A percentile compares a stretch with the other conserved stretches of the same genome.
Conservation (phyloP, 2,329 filamentous ascomycete genomes). For the Neofusicoccum sp. region DNA sequence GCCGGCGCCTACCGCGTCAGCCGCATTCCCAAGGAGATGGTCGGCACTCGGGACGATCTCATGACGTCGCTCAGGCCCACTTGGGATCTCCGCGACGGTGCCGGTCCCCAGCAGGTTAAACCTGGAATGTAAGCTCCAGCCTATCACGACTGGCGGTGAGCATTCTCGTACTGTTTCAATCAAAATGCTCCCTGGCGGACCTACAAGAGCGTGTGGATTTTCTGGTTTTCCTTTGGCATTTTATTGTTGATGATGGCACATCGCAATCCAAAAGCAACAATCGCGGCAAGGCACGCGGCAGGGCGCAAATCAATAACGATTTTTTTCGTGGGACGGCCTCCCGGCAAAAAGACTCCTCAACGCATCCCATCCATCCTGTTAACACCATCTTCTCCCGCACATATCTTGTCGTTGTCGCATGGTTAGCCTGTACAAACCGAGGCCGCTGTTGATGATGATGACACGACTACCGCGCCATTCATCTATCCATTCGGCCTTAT, state of each 20-base stretch:
- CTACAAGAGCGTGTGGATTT: not conserved
- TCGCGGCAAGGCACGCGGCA: slow-evolving; percentile 2
- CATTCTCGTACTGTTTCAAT: not conserved
- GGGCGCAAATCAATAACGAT: slow-evolving; percentile 5
- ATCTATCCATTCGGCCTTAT: not conserved
- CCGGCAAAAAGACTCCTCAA: not conserved
- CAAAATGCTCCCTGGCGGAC: not conserved
- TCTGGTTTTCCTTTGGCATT: slow-evolving; percentile 5
- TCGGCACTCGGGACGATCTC: slow-evolving; percentile 73
- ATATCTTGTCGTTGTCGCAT: not conserved
- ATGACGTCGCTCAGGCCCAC: slow-evolving; percentile 56
- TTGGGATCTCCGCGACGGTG: slow-evolving; percentile 47
- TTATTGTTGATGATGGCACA: slow-evolving; percentile 7
- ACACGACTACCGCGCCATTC: slow-evolving; percentile 5
- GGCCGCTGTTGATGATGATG: slow-evolving; percentile 7
- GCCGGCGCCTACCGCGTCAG: slow-evolving; percentile 83
- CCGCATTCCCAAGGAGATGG: slow-evolving; percentile 75
- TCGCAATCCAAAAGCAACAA: slow-evolving; percentile 1
- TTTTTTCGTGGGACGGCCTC: slow-evolving; percentile 12
- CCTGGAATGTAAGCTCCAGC: not conserved
- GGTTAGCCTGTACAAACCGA: not conserved
- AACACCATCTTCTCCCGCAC: not conserved
- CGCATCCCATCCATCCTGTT: not conserved
- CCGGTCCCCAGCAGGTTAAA: slow-evolving; percentile 5
- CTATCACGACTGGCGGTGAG: not conserved